Percentiles rank a stretch among this genome's conserved stretches.
Conservation (phyloP, 805 yeast genomes). For the Scheffersomyces coipomensis region DNA sequence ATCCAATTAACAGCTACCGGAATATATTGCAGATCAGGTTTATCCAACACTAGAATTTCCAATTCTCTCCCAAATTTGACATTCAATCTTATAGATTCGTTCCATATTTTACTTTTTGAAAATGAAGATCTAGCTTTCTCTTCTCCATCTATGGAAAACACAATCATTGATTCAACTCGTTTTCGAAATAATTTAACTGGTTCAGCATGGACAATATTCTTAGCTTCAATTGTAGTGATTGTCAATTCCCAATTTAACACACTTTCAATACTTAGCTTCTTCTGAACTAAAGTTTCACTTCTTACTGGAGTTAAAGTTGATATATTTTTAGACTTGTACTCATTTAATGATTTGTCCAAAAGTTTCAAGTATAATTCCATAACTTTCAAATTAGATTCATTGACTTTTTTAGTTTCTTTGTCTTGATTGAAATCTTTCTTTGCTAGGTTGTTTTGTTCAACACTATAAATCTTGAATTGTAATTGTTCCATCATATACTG, state of each 20-base stretch:
- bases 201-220: neutral
- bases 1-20: neutral
- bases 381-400: too few species aligned
- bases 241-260: neutral
- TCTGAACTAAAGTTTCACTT: neutral
- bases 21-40: neutral
- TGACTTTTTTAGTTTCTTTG: too few species aligned
- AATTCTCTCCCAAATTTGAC: neutral
- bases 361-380: too few species aligned
- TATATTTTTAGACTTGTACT: too few species aligned
- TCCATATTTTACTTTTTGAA: neutral
- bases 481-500: neutral
- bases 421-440: too few species aligned
- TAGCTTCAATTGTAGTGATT: neutral
- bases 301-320: too few species aligned
- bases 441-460: neutral
- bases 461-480: neutral
- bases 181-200: neutral
- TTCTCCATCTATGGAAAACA: neutral
- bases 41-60: neutral
- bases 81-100: neutral
- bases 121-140: neutral
- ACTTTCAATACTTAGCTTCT: neutral
- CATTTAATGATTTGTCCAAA: too few species aligned
- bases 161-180: neutral